phyloP scores from a whole-genome alignment of 2,329 filamentous ascomycete genomes.

The Didymella arachidicola region DNA sequence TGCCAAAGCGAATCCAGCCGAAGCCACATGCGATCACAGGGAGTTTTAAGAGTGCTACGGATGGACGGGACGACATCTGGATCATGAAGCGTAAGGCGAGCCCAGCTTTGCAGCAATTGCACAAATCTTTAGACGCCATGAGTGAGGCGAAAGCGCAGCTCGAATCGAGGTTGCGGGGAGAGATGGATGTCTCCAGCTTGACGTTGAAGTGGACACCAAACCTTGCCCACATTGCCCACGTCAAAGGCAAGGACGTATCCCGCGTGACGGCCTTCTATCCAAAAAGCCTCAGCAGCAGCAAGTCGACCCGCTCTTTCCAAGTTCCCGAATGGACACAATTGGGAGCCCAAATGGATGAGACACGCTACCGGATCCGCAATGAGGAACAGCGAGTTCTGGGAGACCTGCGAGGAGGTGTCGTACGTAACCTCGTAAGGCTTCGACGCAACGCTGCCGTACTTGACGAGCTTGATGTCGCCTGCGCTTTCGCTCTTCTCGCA shows the following conservation, averaged over 20 bases:
- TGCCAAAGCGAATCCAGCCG: conserved; percentile 49
- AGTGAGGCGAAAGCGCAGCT: conserved; percentile 67
- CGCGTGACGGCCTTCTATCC: conserved; percentile 51
- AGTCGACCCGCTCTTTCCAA: conserved; percentile 85
- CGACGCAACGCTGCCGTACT: conserved; percentile 89
- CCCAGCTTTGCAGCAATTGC: conserved; percentile 68
- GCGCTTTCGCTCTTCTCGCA: conserved; percentile 83
- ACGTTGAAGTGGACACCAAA: conserved; percentile 86
- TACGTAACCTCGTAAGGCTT: conserved; percentile 82
- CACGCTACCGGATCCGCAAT: conserved; percentile 76
- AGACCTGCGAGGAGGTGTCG: conserved; percentile 75
- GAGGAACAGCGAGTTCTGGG: conserved; percentile 87
- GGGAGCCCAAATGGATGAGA: conserved; percentile 79
- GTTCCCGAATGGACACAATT: conserved; percentile 83
- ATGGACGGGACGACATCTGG: conserved; percentile 62
- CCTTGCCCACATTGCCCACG: conserved; percentile 87
- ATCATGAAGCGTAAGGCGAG: conserved; percentile 74
- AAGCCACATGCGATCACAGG: conserved; percentile 43
- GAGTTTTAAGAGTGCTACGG: conserved; percentile 46
- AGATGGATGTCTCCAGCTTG: conserved; percentile 63
- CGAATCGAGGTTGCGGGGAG: conserved; percentile 66
- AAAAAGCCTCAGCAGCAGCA: conserved; percentile 75
- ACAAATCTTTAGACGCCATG: conserved; percentile 70
- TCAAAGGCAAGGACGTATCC: conserved; percentile 76
- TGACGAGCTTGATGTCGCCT: conserved; percentile 90